These are phyloP conservation scores for Phytophthora cryptogea DNA, from an alignment of 352 stramenopile genomes.

Conservation along the genomic window DNA sequence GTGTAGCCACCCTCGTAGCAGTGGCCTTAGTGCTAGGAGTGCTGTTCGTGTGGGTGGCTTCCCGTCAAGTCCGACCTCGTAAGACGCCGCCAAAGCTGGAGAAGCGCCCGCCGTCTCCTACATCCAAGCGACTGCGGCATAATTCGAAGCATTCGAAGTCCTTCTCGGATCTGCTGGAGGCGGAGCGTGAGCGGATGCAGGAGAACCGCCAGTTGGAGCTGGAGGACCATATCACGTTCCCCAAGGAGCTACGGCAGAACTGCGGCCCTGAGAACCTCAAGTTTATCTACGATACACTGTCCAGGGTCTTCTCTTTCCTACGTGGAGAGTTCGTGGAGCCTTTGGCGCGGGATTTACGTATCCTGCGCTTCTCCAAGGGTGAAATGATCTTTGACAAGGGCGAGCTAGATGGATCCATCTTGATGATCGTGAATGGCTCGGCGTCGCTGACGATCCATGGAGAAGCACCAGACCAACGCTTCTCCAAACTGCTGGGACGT, in stretches of 20 bases:
- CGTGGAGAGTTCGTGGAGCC: constrained; percentile 67
- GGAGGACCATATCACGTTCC: constrained; percentile 72
- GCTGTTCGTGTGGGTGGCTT: constrained; percentile 85
- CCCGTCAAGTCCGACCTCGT: constrained; percentile 72
- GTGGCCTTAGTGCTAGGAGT: constrained; percentile 48
- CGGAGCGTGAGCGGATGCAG: constrained; percentile 63
- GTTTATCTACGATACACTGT: constrained; percentile 78
- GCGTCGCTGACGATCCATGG: constrained; percentile 66
- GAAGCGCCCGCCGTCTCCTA: constrained; percentile 61
- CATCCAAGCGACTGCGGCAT: constrained; percentile 72
- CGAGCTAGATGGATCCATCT: constrained; percentile 72
- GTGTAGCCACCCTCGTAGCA: constrained; percentile 48
- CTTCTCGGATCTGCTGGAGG: constrained; percentile 67
- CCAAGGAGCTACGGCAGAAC: constrained; percentile 56
- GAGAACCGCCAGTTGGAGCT: constrained; percentile 66
- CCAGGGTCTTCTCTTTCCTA: constrained; percentile 83
- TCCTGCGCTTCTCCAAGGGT: constrained; percentile 49
- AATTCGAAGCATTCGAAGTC: constrained; percentile 67
- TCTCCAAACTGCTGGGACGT: constrained; percentile 53
- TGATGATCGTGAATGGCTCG: constrained; percentile 69
- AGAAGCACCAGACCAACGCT: constrained; percentile 37
- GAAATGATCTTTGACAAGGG: constrained; percentile 64
- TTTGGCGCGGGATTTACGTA: constrained; percentile 62
- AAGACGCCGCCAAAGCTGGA: constrained; percentile 37
- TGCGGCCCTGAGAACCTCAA: constrained; percentile 78